Evolutionary conservation across 192 early-diverging fungal genomes (phyloP).

Genomic region (Entomortierella parvispora): DNA sequence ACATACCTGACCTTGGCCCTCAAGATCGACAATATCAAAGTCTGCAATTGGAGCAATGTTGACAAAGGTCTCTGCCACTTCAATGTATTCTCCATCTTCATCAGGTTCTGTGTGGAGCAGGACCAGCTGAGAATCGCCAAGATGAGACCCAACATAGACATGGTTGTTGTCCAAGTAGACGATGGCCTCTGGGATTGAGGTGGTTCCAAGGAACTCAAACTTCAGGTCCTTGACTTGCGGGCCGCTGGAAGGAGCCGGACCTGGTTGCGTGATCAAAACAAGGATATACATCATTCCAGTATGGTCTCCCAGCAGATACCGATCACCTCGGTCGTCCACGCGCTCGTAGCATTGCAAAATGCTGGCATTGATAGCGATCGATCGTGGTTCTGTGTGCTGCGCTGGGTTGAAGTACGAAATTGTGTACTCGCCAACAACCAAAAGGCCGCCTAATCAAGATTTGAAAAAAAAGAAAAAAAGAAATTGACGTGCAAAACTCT

Average conservation of each 20-base stretch:
- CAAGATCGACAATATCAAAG: constrained; percentile 84
- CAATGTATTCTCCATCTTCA: constrained; percentile 60
- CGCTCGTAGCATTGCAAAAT: constrained; percentile 64
- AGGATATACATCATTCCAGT: constrained; percentile 71
- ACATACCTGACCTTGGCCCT: constrained; percentile 71
- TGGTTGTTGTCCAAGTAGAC: constrained; percentile 73
- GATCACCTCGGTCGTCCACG: constrained; percentile 60
- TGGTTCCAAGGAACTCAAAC: constrained; percentile 58
- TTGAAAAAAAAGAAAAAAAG: constrained; percentile 3
- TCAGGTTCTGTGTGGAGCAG: constrained; percentile 64
- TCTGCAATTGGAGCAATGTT: constrained; percentile 90
- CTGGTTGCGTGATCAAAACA: constrained; percentile 37
- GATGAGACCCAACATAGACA: constrained; percentile 87
- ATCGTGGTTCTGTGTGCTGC: constrained; percentile 9
- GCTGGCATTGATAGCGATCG: constrained; percentile 58
- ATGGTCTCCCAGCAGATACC: constrained; percentile 79
- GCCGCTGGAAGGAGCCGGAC: background rate
- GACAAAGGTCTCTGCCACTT: constrained; percentile 66
- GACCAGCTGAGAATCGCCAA: constrained; percentile 85
- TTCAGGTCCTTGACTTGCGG: constrained; percentile 42
- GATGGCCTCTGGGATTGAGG: constrained; percentile 68
- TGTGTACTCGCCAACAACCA: constrained; percentile 65
- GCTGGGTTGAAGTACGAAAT: constrained; percentile 61
- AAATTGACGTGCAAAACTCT: background rate
- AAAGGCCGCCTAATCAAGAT: constrained; percentile 55